Evolutionary conservation across 2,329 filamentous ascomycete species (phyloP), one percentile per base, ranked within the genome.

Genomic region (Torrubiella hemipterigena): DNA sequence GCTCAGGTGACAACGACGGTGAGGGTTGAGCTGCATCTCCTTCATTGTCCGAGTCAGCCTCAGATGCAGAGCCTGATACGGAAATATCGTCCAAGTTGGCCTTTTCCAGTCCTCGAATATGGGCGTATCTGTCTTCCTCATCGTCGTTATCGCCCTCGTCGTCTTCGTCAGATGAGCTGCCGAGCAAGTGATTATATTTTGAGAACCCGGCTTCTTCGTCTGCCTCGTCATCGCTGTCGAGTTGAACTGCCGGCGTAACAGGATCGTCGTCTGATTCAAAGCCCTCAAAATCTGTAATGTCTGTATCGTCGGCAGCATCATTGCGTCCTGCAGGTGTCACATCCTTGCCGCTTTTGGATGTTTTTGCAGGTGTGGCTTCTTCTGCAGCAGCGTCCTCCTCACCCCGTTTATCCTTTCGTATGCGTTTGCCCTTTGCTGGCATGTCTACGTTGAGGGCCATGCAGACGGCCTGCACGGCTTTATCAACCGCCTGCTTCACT

Each of bases 391-490:
- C 55, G 5, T 38, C 42, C 30, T 52, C 53, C n/a, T n/a, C n/a
- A n/a, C n/a, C n/a, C 31, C 48, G 49, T 35, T 49, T 47, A 1
- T 34, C 38, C 41, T 54, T 58, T 28, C 46, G 44, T 29, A 49
- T 50, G 22, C 43, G 46, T 39, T 45, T 52, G 44, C 46, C 51
- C 42, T 58, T 65, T 25, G 63, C 60, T 1, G 68, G 66, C 32
- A 63, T 50, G 4, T 63, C 48, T 1, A 74, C 56, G 3, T 62
- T 55, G 12, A 76, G 50, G 4, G 56, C 51, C 27, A 55, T 48
- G 45, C 69, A 74, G 4, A 71, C 59, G 17, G 54, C 60, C 33
- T 54, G 52, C 11, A 73, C 41, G 2, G 67, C 69, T 42, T 61
- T 58, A 17, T 65, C 59, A 8, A 69, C 50, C 3, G 60, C 58